Evolutionary conservation across 2,329 filamentous ascomycete species (phyloP), one percentile per base, ranked within the genome.

Genomic region (Colletotrichum filicis): DNA sequence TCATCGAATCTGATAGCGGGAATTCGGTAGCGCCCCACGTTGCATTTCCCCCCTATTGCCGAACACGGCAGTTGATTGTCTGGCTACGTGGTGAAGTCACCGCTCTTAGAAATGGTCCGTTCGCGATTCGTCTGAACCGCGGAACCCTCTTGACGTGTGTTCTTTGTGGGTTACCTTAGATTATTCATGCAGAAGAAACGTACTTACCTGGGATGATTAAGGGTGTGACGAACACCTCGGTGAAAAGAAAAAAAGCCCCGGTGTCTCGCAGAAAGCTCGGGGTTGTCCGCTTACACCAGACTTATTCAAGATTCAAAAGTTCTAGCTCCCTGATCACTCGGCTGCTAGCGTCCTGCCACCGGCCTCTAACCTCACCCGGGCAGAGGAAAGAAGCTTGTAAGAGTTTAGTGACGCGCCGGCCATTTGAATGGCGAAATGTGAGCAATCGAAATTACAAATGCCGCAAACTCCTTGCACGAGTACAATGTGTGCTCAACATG

Each of bases 261-360:
- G 42, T n/a, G 35, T 72, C 22, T 72, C 66, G 66, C 69, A 63
- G 53, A 68, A 42, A 35, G 9, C 58, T 72, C 69, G 66, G 66
- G 53, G 69, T 69, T 55, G 58, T 12, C 28, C 24, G 53, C 66
- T 64, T 32, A 11, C 14, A 24, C 19, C 24, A 42, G 37, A 19
- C 37, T 42, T 55, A n/a, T 32, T 8, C 26, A 8, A 24, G 19
- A 16, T 14, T n/a, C 46, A 35, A 24, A 3, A 49, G 42, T 49
- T 49, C 42, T 49, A n/a, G 28, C 60, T 63, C 26, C 26, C 5
- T 46, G 42, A 14, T 53, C 22, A 49, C 42, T 53, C 2, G 19
- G 5, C n/a, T 26, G n/a, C 28, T 26, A 12, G 16, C 46, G 60
- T 26, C n/a, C 11, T 24, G 7, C 9, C 12, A 14, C 30, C 61